phyloP scores from a whole-genome alignment of 306 rosid genomes.

The Castanea mollissima region DNA sequence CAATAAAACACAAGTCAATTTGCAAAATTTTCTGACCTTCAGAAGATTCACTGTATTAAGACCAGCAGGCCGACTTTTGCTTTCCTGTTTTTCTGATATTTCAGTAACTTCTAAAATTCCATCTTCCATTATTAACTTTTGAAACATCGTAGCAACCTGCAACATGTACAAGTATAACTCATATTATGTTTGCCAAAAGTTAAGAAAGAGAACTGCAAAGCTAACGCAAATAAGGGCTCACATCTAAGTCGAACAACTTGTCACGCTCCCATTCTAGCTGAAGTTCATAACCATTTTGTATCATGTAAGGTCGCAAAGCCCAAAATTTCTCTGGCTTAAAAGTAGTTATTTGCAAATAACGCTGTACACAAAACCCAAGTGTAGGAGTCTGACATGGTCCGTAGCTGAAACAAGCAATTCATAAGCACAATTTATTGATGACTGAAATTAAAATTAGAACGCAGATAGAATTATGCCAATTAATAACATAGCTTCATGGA shows the following conservation, averaged over 20 bases:
- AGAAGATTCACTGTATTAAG: constrained; percentile 95
- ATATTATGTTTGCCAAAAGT: constrained; percentile 3
- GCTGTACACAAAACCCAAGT: constrained; percentile 94
- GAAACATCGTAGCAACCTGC: constrained; percentile 88
- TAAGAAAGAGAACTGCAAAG: constrained; percentile 10
- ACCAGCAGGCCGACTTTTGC: constrained; percentile 87
- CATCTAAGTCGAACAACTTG: constrained; percentile 80
- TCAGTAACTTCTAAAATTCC: constrained; percentile 72
- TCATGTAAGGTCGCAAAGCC: constrained; percentile 73
- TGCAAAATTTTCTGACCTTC: constrained; percentile 57
- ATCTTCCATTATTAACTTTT: constrained; percentile 64
- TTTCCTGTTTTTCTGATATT: constrained; percentile 84
- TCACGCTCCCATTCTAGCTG: constrained; percentile 92
- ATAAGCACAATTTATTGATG: constrained; percentile 27
- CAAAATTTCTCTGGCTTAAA: constrained; percentile 95
- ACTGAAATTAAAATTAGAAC: constrained; percentile 19
- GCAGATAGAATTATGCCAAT: background rate
- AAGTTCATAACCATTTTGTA: constrained; percentile 81
- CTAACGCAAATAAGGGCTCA: constrained; percentile 36
- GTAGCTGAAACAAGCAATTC: constrained; percentile 66
- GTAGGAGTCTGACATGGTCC: constrained; percentile 99
- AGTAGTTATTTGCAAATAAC: constrained; percentile 82
- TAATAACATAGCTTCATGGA: background rate
- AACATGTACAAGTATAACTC: constrained; percentile 25
- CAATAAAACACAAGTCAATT: constrained; percentile 12